Evolutionary conservation across 1,284 basidiomycete species (phyloP).

Genomic region (Austroboletus olivaceoglutinosus): DNA sequence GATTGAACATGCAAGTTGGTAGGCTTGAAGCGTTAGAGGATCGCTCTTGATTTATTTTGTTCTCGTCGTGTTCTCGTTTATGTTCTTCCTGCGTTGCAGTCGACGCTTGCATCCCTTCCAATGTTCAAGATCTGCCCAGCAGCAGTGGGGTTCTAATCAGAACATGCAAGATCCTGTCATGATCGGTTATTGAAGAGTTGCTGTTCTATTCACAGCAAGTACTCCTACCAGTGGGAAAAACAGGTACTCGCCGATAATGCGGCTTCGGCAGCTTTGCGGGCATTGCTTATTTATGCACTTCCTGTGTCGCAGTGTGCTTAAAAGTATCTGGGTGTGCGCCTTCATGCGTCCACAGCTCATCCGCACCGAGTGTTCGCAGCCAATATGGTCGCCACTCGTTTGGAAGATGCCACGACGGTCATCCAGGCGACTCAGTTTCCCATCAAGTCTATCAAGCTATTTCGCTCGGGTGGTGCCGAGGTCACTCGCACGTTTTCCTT

Average conservation of each 20-base stretch:
- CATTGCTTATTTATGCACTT: too few relatives aligned
- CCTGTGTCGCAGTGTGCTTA: not conserved
- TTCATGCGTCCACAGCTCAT: not conserved
- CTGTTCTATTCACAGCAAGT: not conserved
- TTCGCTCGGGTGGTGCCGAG: constrained; percentile 13
- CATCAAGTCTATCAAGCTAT: constrained; percentile 27
- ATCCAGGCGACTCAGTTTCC: constrained; percentile 16
- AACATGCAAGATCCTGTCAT: not conserved
- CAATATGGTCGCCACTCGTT: constrained; percentile 8
- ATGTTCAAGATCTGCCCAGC: not conserved
- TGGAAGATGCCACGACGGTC: constrained; percentile 6
- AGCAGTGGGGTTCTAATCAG: not conserved
- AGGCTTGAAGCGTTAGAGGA: constrained; percentile 34
- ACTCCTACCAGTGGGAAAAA: too few relatives aligned
- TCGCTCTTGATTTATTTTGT: constrained; percentile 22
- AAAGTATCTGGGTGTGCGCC: not conserved
- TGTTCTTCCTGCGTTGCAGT: constrained; percentile 8
- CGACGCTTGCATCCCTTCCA: not conserved
- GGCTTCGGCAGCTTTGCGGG: too few relatives aligned
- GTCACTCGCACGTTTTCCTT: constrained; percentile 22
- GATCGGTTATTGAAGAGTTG: not conserved
- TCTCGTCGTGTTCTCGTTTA: constrained; percentile 1
- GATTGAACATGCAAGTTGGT: constrained; percentile 23
- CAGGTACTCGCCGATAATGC: too few relatives aligned
- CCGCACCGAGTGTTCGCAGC: too few relatives aligned